Conservation (phyloP, 768 basidiomycete species). For the Trametes coccinea region DNA sequence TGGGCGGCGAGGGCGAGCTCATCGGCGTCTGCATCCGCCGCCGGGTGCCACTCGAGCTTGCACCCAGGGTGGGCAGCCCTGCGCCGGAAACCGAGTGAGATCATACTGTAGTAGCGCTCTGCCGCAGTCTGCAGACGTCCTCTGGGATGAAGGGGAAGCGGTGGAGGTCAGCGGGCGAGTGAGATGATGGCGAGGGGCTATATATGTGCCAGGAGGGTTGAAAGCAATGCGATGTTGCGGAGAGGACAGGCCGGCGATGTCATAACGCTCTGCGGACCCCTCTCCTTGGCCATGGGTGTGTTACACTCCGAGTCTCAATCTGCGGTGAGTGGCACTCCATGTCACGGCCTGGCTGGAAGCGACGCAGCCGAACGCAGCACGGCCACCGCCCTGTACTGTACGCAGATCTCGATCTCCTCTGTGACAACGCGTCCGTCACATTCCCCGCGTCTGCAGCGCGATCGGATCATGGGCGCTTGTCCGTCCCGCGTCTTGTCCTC, state of each 20-base stretch:
- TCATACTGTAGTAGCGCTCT: not conserved
- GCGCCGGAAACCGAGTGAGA: constrained; percentile 9
- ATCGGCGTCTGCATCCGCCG: not conserved
- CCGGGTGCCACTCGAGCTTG: constrained; percentile 2
- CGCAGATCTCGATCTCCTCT: no score
- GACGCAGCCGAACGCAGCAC: no score
- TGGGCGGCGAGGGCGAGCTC: constrained; percentile 9
- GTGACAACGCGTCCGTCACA: constrained; percentile 1
- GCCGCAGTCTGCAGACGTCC: not conserved
- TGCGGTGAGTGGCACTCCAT: not conserved
- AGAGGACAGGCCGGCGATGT: constrained; percentile 1
- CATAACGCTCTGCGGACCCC: not conserved
- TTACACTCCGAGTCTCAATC: not conserved
- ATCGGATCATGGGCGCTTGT: not conserved
- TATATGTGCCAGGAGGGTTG: not conserved
- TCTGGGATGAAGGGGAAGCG: not conserved
- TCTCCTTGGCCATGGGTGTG: no score
- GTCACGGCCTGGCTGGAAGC: no score
- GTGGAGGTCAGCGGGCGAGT: not conserved
- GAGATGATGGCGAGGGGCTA: no score
- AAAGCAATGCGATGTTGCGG: constrained; percentile 7
- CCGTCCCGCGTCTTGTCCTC: constrained; percentile 7
- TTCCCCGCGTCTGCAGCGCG: not conserved
- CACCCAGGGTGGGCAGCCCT: constrained; percentile 4
- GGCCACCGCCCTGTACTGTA: no score